A percentile compares a stretch with the other conserved stretches of the same genome.
Evolutionary conservation across 148 eudicot genomes (phyloP).

Genomic region (Spergularia bocconei): DNA sequence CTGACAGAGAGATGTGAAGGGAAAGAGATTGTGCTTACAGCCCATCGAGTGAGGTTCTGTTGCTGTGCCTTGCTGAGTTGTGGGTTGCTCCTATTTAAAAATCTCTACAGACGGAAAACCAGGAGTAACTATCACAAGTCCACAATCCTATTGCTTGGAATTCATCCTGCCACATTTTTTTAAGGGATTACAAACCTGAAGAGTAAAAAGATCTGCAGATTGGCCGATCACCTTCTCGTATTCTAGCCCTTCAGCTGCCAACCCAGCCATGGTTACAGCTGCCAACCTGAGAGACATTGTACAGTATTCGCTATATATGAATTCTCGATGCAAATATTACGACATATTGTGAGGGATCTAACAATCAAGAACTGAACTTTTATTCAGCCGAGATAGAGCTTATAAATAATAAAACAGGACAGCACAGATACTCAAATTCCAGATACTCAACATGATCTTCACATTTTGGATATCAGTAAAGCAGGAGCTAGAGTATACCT

Average conservation of each 20-base stretch:
- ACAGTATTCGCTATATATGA: not conserved
- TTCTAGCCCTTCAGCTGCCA: constrained; percentile 91
- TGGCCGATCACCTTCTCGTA: constrained; percentile 95
- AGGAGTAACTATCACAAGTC: not conserved
- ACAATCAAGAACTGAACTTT: not conserved
- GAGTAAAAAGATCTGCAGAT: constrained; percentile 93
- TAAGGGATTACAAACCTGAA: constrained; percentile 56
- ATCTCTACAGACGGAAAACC: constrained; percentile 57
- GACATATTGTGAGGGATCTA: no score
- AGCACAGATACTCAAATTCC: no score
- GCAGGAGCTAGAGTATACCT: constrained; percentile 44
- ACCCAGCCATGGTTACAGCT: constrained; percentile 93
- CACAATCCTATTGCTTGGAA: constrained; percentile 1
- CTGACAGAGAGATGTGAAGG: not conserved
- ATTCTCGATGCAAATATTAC: no score
- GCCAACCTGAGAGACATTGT: constrained; percentile 55
- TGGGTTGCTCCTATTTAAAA: constrained; percentile 85
- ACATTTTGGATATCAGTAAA: not conserved
- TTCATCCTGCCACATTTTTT: not conserved
- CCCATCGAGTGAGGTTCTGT: constrained; percentile 98
- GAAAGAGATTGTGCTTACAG: constrained; percentile 55
- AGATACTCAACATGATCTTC: not conserved
- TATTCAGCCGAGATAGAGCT: not conserved
- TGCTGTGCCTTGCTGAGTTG: constrained; percentile 71
- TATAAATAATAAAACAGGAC: no score